phyloP scores from a whole-genome alignment of 2,329 filamentous ascomycete genomes.

The Chrysoporthe austroafricana region DNA sequence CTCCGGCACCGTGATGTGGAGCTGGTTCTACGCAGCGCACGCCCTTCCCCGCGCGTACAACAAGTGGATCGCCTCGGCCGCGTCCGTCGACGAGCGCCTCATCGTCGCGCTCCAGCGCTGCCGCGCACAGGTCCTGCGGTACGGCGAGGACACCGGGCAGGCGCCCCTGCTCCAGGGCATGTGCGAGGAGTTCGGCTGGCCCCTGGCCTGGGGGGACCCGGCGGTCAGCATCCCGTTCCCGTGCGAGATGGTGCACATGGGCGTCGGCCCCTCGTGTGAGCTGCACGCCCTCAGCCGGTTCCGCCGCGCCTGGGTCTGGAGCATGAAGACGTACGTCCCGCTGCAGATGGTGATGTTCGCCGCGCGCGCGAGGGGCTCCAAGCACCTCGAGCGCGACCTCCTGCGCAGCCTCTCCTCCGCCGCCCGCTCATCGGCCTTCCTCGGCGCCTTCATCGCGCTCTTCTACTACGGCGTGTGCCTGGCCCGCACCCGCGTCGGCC shows the following conservation, averaged over 20 bases:
- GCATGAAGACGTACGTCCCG: constrained; percentile 77
- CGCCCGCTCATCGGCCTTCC: constrained; percentile 73
- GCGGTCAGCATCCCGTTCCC: constrained; percentile 71
- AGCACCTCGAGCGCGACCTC: constrained; percentile 42
- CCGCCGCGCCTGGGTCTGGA: constrained; percentile 70
- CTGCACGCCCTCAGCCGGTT: constrained; percentile 73
- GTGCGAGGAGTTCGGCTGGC: constrained; percentile 72
- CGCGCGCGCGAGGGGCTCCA: constrained; percentile 55
- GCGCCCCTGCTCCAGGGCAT: constrained; percentile 70
- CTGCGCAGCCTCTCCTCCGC: constrained; percentile 60
- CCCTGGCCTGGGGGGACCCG: constrained; percentile 74
- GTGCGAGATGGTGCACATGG: constrained; percentile 85
- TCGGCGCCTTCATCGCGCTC: constrained; percentile 75
- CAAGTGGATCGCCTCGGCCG: constrained; percentile 80
- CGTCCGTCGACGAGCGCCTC: constrained; percentile 74
- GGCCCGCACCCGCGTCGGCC: constrained; percentile 73
- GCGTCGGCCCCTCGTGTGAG: constrained; percentile 73
- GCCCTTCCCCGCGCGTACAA: constrained; percentile 74
- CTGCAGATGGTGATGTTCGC: constrained; percentile 64
- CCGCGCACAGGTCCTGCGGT: constrained; percentile 65
- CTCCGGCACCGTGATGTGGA: constrained; percentile 81
- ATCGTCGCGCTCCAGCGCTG: constrained; percentile 73
- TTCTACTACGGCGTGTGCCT: constrained; percentile 90
- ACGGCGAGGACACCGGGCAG: constrained; percentile 74
- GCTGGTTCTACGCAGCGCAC: constrained; percentile 79